Evolutionary conservation across 345 rosid species (phyloP).

Genomic region (Boechera retrofracta): DNA sequence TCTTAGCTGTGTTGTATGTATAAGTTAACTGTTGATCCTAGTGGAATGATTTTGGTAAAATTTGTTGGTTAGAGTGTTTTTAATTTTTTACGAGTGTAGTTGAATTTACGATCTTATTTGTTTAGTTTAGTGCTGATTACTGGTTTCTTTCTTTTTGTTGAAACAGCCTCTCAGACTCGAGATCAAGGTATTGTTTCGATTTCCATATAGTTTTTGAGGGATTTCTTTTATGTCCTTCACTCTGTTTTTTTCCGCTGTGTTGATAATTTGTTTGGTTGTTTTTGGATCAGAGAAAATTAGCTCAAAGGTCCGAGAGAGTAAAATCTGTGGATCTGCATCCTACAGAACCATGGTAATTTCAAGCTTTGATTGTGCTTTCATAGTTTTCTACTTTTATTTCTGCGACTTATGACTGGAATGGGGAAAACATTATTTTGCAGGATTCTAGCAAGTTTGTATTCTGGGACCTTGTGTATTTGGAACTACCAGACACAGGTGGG

Average conservation of each 20-base stretch:
- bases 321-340: slow-evolving; percentile 77
- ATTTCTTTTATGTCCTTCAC: background rate
- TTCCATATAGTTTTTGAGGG: background rate
- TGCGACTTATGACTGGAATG: slow-evolving; percentile 23
- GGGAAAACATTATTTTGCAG: slow-evolving; percentile 45
- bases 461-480: slow-evolving; percentile 78
- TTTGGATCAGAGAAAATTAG: slow-evolving; percentile 59
- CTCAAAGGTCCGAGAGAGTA: slow-evolving; percentile 68
- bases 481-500: slow-evolving; percentile 91
- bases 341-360: slow-evolving; percentile 70
- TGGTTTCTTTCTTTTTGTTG: slow-evolving; percentile 23
- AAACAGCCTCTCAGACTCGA: slow-evolving; percentile 59
- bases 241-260: slow-evolving; percentile 6
- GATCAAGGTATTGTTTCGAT: slow-evolving; percentile 49
- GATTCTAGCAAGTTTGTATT: slow-evolving; percentile 70
- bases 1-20: slow-evolving; percentile 18
- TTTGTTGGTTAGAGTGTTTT: background rate
- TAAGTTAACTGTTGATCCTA: background rate
- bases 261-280: slow-evolving; percentile 29
- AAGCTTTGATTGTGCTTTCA: background rate
- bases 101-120: background rate
- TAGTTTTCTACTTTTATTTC: background rate
- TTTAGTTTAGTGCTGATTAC: slow-evolving; percentile 33
- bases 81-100: background rate
- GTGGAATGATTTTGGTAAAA: background rate